Conservation (phyloP, 805 yeast species). For the Lachancea quebecensis region DNA sequence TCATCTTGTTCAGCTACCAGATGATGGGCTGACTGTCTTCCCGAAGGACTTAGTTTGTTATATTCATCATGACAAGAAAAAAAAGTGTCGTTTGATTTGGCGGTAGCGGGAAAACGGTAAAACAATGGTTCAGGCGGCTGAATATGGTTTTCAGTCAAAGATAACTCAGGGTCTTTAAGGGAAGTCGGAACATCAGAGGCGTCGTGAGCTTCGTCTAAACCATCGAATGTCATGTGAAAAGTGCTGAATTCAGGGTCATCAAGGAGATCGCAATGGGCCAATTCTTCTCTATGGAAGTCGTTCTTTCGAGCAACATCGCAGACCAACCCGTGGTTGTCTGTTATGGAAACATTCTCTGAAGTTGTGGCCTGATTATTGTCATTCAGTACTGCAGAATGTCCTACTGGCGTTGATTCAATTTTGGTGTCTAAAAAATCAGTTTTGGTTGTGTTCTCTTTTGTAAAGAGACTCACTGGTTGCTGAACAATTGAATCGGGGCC, state of each 20-base stretch:
- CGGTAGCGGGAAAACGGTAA: constrained; percentile 10
- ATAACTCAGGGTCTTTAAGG: constrained; percentile 4
- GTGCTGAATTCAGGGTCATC: constrained; percentile 31
- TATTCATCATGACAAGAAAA: constrained; percentile 5
- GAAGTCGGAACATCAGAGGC: constrained; percentile 1
- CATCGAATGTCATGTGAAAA: constrained; percentile 28
- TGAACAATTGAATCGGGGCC: too few relatives aligned
- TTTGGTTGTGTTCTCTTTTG: too few relatives aligned
- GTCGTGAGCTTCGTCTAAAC: constrained; percentile 7
- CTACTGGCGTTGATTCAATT: too few relatives aligned
- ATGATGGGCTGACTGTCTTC: not conserved
- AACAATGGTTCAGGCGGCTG: constrained; percentile 10
- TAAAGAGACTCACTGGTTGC: too few relatives aligned
- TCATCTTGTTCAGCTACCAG: constrained; percentile 17
- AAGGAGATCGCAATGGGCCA: not conserved
- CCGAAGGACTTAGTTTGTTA: not conserved
- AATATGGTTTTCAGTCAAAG: not conserved
- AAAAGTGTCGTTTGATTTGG: constrained; percentile 7
- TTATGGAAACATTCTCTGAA: too few relatives aligned
- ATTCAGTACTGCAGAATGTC: too few relatives aligned
- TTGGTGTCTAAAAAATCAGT: too few relatives aligned
- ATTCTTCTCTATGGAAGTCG: not conserved
- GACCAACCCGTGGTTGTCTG: not conserved
- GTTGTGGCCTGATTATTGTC: too few relatives aligned
- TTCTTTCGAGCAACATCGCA: not conserved